Evolutionary conservation across 106 monocot species (phyloP), one percentile per base, ranked within the genome.

Genomic region (Ottelia alismoides): DNA sequence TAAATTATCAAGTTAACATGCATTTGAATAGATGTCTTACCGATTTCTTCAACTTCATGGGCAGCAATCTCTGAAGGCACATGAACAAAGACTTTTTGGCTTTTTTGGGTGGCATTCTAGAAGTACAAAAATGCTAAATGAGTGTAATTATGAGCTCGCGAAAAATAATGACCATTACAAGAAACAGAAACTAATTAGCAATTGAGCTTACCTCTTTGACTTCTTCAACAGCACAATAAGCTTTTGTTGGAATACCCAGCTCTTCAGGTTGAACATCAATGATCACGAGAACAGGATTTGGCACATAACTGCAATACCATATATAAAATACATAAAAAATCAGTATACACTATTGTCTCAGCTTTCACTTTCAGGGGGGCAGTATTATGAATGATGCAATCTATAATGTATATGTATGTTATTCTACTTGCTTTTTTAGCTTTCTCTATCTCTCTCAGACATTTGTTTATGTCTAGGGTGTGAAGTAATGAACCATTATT

Each of bases 31-130:
- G 2, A 14, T 12, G 11, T 43, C 45, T 25, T 76, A 98, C 98
- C 98, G 52, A 98, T 98, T 75, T 98, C 98, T 58, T 98, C 98
- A 55, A 98, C 98, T 73, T 98, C 98, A 75, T 98, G 98, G 24
- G 98, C 98, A 73, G 98, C 98, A 75, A 98, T 98, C 77, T 98
- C 90, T 47, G 98, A 90, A 67, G 79, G 85, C 23, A 98, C 91
- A 44, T 98, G 98, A 22, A 98, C 90, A 79, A 98, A 98, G 11
- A 98, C 80, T 72, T 86, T 98, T 46, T 92, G 91, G 47, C 85
- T 85, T 75, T 92, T 92, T 49, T 92, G 91, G n/a, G 91, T 92
- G 17, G 98, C 98, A 75, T 98, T 90, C 98, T 98, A n/a, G 70
- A 30, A 68, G 62, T 1, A 47, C 29, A 22, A 30, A 14, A 24